Evolutionary conservation across 2,329 filamentous ascomycete genomes (phyloP), one percentile per base, ranked within the genome.

Genomic region (Xylogone sp.): DNA sequence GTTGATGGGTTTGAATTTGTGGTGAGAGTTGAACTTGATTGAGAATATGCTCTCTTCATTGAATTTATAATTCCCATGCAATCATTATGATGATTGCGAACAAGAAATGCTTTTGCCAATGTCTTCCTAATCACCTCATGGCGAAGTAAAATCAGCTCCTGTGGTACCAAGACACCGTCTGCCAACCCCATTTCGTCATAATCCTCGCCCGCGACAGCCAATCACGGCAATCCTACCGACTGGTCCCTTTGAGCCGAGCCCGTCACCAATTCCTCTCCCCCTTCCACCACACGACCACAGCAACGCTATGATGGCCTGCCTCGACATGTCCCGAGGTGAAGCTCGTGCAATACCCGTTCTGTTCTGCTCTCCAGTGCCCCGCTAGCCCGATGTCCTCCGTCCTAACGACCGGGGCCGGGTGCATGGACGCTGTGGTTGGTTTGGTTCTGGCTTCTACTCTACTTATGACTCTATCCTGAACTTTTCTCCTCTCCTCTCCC

Each of bases 401-500:
- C 13, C 34, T 39, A 39, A 7, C 34, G 4, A 39, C 34, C 34
- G 34, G 34, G 34, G 5, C n/a, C 34, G 34, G 34, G 34, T 39
- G n/a, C 34, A 39, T 39, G 12, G 34, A 16, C 8, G 34, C 5
- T 4, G 8, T 13, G 5, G 34, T 4, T 39, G 5, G 34, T 7
- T 39, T 18, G 8, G 34, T 7, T 39, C 34, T 39, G 5, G n/a
- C n/a, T 18, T 5, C n/a, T 16, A 5, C 5, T 39, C 8, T 39
- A 39, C 34, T 39, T 39, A 39, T 39, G 34, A 39, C 1, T 76
- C 69, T 31, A 81, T 9, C 80, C 86, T 49, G 77, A 29, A 78
- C 71, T 67, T 87, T 86, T 67, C 59, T 82, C 75, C 58, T 81
- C 79, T 50, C 83, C 86, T 3, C 82, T 85, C 1, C 72, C 10